Base-by-base conservation (phyloP, 2,329 filamentous ascomycete genomes). In the Fusarium sulawesiense region DNA sequence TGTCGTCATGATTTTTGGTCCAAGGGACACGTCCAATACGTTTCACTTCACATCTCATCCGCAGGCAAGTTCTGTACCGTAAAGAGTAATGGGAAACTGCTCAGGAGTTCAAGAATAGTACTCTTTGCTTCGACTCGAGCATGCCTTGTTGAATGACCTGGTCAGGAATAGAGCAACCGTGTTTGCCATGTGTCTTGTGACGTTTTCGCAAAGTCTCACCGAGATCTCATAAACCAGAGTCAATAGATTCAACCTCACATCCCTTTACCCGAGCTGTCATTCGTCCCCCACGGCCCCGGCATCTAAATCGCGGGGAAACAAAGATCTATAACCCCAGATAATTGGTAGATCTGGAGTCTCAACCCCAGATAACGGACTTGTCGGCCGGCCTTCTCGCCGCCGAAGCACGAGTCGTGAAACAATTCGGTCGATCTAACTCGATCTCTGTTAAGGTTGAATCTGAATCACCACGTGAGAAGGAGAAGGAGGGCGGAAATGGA, bases 351-450 rank as follows among this genome's bases (percentile, higher is more conserved):
- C 34, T 42, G n/a, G 32, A 13, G n/a, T 53, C 18, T 25, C 25
- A n/a, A 25, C 49, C 18, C 11, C n/a, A 27, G 21, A 27, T 27
- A 18, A 37, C 49, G 32, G 49, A 51, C 18, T 29, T 53, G 21
- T 41, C 32, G 41, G 34, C 34, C 49, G 49, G 49, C 23, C 34
- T 53, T 53, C 49, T 53, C 49, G 32, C 49, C 49, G 49, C 20
- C 21, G 6, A 29, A 42, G 11, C 34, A 42, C 10, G 49, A 53
- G 32, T 53, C 23, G 23, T 21, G 23, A 8, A 53, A 16, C 27
- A 16, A 27, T 1, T 11, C 9, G 27, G 21, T 37, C 21, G 13
- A 7, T 27, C 34, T 42, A 53, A 53, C 34, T 53, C 23, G 27
- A 37, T 53, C n/a, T 25, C 49, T 6, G 23, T 29, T 53, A 42